Evolutionary conservation across 352 stramenopile genomes (phyloP), one percentile per base, ranked within the genome.

Genomic region (Phytophthora pluvialis): DNA sequence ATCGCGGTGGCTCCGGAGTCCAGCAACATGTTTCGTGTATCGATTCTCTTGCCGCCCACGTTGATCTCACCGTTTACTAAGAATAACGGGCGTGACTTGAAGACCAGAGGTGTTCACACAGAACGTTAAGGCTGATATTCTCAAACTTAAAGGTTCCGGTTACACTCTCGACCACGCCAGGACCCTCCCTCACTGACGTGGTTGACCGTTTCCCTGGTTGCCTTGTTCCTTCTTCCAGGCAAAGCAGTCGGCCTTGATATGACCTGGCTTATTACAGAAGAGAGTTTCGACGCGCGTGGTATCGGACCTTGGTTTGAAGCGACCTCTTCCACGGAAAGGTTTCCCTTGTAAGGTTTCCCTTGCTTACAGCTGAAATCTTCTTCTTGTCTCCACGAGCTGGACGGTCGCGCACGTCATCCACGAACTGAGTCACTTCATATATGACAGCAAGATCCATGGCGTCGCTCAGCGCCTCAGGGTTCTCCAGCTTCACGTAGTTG

Each of bases 61-160:
- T 10, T 42, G n/a, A 53, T 53, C 28, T 53, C n/a, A 0, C 46
- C 46, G 9, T 2, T 10, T 2, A 53, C 11, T 7, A 29, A 11
- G 28, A 39, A 51, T 2, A 51, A 15, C 26, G 44, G 26, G 5
- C 44, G 44, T 3, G 44, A 39, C 44, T 51, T 57, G 35, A 38
- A 58, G 7, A 58, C 50, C 1, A 48, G 50, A 58, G 36, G 50
- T 40, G 40, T 48, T 58, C 35, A 35, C 35, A 39, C 25, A 57
- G 49, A 57, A 47, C 49, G 38, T 57, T 57, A 6, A 56, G 26
- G 15, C 48, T 56, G 16, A 35, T 35, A 56, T 56, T 56, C n/a
- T 44, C 10, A 25, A 57, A 8, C 25, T 25, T 57, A 26, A 57
- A 28, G 16, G 35, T 28, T 57, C 35, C 13, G 35, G 36, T 38